phyloP scores from a whole-genome alignment of 2,329 filamentous ascomycete genomes.

The Spiromastix sp. region DNA sequence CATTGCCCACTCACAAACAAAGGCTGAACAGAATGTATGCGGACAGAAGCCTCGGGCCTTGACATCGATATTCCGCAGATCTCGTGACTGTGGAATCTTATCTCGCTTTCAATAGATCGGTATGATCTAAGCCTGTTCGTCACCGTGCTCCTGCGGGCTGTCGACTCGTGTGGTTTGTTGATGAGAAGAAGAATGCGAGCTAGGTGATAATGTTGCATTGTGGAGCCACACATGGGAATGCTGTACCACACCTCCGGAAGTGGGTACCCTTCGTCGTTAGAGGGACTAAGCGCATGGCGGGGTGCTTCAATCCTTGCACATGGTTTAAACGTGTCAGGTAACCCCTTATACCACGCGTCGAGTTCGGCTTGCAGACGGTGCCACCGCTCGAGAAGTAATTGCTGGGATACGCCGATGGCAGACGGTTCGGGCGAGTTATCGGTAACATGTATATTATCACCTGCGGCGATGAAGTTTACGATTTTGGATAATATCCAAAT shows the following conservation, averaged over 20 bases:
- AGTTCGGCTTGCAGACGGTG: constrained; percentile 45
- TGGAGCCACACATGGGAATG: constrained; percentile 54
- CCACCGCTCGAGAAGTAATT: constrained; percentile 39
- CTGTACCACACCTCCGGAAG: constrained; percentile 55
- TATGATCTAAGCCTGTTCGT: constrained; percentile 47
- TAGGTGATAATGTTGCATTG: constrained; percentile 41
- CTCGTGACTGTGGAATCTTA: constrained; percentile 48
- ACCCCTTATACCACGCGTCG: constrained; percentile 47
- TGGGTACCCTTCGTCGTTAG: constrained; percentile 25
- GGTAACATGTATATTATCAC: constrained; percentile 37
- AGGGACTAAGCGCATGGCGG: constrained; percentile 15
- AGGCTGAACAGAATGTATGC: constrained; percentile 51
- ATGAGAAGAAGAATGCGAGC: constrained; percentile 32
- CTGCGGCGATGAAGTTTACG: constrained; percentile 52
- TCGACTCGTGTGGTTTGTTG: constrained; percentile 32
- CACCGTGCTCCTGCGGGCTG: constrained; percentile 42
- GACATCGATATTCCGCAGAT: constrained; percentile 52
- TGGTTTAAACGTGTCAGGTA: constrained; percentile 50
- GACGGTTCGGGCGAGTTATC: constrained; percentile 17
- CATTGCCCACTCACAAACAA: constrained; percentile 55
- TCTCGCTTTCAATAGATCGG: constrained; percentile 46
- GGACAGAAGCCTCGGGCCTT: constrained; percentile 47
- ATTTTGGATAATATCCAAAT: constrained; percentile 58
- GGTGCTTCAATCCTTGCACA: constrained; percentile 40
- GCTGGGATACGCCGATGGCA: constrained; percentile 26